A percentile compares a stretch with the other conserved stretches of the same genome.
phyloP scores from a whole-genome alignment of 345 rosid species.

The Populus nigra region DNA sequence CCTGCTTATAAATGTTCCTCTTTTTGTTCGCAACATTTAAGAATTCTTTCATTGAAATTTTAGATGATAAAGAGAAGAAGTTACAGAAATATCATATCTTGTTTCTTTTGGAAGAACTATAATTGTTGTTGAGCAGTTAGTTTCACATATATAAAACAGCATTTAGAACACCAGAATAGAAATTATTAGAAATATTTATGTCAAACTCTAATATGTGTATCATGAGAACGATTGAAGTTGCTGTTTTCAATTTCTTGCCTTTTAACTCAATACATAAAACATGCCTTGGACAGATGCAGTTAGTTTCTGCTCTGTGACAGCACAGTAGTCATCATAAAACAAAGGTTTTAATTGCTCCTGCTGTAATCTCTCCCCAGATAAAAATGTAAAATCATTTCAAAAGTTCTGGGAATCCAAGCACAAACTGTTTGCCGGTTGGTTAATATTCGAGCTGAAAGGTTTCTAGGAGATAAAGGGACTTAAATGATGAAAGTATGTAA shows the following conservation, averaged over 20 bases:
- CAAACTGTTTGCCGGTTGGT: neutral
- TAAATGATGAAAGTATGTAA: neutral
- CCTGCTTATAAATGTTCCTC: slow-evolving; percentile 15
- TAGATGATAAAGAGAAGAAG: slow-evolving; percentile 22
- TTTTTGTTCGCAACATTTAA: slow-evolving; percentile 29
- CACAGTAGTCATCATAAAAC: neutral
- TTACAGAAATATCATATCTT: slow-evolving; percentile 23
- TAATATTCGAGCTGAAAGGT: neutral
- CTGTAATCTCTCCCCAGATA: too few species aligned
- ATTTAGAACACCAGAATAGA: neutral
- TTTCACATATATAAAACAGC: neutral
- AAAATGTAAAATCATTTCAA: neutral
- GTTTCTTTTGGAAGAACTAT: slow-evolving; percentile 13
- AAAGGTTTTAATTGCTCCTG: neutral
- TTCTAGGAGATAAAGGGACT: neutral
- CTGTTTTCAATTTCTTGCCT: neutral
- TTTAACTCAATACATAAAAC: neutral
- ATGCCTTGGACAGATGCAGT: neutral
- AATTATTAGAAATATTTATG: neutral
- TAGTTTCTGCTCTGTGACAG: neutral
- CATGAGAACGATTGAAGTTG: neutral
- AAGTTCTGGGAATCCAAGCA: neutral
- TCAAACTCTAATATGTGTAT: neutral
- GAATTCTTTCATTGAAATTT: slow-evolving; percentile 56
- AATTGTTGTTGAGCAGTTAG: slow-evolving; percentile 6